Conservation (phyloP, 2,329 filamentous ascomycete genomes). For the Trichoderma oligosporum region DNA sequence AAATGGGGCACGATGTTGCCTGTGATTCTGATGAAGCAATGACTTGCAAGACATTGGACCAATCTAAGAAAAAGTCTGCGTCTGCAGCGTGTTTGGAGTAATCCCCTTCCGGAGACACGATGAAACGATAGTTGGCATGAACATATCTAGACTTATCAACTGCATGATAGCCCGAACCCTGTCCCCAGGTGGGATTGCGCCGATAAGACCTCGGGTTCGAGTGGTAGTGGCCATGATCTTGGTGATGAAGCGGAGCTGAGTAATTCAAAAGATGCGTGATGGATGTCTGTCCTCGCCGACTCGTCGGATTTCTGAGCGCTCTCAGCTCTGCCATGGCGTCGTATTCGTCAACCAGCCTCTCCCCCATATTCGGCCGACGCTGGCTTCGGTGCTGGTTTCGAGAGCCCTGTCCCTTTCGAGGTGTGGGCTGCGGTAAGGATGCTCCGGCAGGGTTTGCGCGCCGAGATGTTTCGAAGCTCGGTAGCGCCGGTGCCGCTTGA, state of each 20-base stretch:
- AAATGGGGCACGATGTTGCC: slow-evolving; percentile 86
- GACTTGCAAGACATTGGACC: slow-evolving; percentile 86
- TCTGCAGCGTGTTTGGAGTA: slow-evolving; percentile 80
- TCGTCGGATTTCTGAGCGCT: slow-evolving; percentile 54
- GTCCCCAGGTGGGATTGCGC: slow-evolving; percentile 74
- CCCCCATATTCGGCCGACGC: slow-evolving; percentile 57
- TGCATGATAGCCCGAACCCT: slow-evolving; percentile 84
- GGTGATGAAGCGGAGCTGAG: slow-evolving; percentile 67
- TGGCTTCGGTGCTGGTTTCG: slow-evolving; percentile 83
- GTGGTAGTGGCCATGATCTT: slow-evolving; percentile 48
- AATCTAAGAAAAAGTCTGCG: slow-evolving; percentile 85
- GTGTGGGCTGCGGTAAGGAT: slow-evolving; percentile 38
- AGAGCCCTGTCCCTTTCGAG: slow-evolving; percentile 70
- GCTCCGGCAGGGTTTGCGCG: slow-evolving; percentile 39
- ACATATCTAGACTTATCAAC: slow-evolving; percentile 87
- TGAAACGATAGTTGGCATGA: slow-evolving; percentile 95
- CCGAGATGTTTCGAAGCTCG: slow-evolving; percentile 50
- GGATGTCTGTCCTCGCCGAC: slow-evolving; percentile 86
- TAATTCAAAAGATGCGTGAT: slow-evolving; percentile 98
- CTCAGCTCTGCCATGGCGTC: slow-evolving; percentile 80
- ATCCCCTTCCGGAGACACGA: slow-evolving; percentile 76
- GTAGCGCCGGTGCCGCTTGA: slow-evolving; percentile 41
- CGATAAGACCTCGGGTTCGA: slow-evolving; percentile 52
- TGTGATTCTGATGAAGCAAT: slow-evolving; percentile 89
- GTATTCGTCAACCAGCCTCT: slow-evolving; percentile 61